A percentile compares a stretch with the other conserved stretches of the same genome.
Evolutionary conservation across 2,329 filamentous ascomycete species (phyloP).

Genomic region (Trichoderma endophyticum): DNA sequence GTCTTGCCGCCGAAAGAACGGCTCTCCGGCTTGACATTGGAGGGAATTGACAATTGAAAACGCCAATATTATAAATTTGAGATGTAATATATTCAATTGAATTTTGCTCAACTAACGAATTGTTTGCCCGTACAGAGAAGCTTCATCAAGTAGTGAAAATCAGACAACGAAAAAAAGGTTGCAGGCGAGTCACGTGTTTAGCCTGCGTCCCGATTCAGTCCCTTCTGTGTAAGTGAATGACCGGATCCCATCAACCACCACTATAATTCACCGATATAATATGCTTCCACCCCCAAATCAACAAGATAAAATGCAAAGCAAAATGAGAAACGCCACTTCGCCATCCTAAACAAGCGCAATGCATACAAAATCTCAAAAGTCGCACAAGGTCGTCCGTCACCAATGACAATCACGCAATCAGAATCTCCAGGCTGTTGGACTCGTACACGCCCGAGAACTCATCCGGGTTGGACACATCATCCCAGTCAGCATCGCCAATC

Average conservation of each 20-base stretch:
- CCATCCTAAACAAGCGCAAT: background rate
- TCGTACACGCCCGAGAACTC: constrained; percentile 18
- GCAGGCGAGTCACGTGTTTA: constrained; percentile 1
- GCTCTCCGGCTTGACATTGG: background rate
- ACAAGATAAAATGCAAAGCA: background rate
- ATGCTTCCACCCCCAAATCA: background rate
- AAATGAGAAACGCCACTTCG: background rate
- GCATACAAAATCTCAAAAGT: background rate
- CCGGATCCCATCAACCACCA: background rate
- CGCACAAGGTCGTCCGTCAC: no score
- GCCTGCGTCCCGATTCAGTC: background rate
- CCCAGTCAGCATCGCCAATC: constrained; percentile 20
- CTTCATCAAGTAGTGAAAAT: background rate
- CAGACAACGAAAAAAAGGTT: background rate
- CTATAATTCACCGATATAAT: background rate
- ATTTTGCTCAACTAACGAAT: background rate
- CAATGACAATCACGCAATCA: background rate
- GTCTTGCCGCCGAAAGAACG: background rate
- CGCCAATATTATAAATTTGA: background rate
- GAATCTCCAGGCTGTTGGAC: constrained; percentile 17
- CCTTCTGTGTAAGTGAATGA: background rate
- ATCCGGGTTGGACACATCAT: constrained; percentile 9
- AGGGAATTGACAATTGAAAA: background rate
- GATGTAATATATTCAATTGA: background rate
- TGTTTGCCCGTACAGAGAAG: background rate